Evolutionary conservation across 1,139 yeast genomes (phyloP).

Genomic region (Kodamaea plutei): DNA sequence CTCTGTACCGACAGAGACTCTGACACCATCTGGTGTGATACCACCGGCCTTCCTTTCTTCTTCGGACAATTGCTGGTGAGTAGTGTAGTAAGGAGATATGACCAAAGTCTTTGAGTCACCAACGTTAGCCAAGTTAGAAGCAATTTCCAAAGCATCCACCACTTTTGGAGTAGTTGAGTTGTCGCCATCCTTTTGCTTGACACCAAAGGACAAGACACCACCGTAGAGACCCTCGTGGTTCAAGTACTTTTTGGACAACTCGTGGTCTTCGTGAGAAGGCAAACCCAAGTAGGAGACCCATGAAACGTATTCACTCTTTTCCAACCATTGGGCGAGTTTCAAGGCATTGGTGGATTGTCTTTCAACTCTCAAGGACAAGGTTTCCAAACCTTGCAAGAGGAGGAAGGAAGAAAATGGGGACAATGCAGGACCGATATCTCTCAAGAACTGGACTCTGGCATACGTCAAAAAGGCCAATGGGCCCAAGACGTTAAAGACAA

Average conservation of each 20-base stretch:
- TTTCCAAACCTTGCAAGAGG: slow-evolving; percentile 87
- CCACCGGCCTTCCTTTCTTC: slow-evolving; percentile 80
- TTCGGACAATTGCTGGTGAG: slow-evolving; percentile 85
- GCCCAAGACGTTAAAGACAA: slow-evolving; percentile 75
- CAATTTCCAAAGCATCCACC: slow-evolving; percentile 77
- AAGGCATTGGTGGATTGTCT: slow-evolving; percentile 87
- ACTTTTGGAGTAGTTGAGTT: slow-evolving; percentile 74
- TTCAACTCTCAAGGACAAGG: slow-evolving; percentile 88
- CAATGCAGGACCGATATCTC: slow-evolving; percentile 88
- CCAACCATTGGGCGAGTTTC: slow-evolving; percentile 73
- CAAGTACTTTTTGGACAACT: slow-evolving; percentile 77
- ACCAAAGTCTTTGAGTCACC: slow-evolving; percentile 95
- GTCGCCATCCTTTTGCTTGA: slow-evolving; percentile 64
- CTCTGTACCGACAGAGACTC: slow-evolving; percentile 89
- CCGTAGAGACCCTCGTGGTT: slow-evolving; percentile 64
- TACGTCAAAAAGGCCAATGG: slow-evolving; percentile 75
- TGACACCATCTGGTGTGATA: slow-evolving; percentile 80
- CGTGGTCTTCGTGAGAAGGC: slow-evolving; percentile 77
- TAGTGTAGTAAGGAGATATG: slow-evolving; percentile 92
- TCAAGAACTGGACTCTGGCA: slow-evolving; percentile 77
- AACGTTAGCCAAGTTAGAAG: slow-evolving; percentile 91
- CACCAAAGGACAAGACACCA: slow-evolving; percentile 86
- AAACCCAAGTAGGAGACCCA: slow-evolving; percentile 95
- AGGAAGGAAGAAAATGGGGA: slow-evolving; percentile 88
- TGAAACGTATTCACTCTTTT: slow-evolving; percentile 64